Evolutionary conservation across 768 basidiomycete species (phyloP), one percentile per base, ranked within the genome.

Genomic region (Boletus patriciae): DNA sequence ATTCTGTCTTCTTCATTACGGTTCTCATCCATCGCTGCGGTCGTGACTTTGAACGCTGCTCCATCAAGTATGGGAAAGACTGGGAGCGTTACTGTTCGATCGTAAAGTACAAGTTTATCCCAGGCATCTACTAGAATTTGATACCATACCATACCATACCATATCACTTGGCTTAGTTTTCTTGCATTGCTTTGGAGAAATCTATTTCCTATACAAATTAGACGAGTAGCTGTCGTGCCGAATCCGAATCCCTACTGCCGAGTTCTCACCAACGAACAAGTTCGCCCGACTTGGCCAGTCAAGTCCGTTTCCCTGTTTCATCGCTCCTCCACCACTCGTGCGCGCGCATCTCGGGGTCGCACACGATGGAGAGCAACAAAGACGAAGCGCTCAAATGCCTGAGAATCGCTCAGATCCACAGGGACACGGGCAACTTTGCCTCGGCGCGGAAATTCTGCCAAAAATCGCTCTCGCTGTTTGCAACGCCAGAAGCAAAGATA

Each of bases 11-110:
- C 82, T 98, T 98, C 80, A 87, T 96, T 67, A 82, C 82, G 44
- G 95, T 98, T 21, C 84, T 99, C 52, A 79, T 93, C 40, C 97
- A 98, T 68, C 85, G 97, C 36, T 91, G 88, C 65, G 83, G 88
- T 0, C 86, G 97, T 51, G 97, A 99, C 80, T 97, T 98, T 72
- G 96, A 95, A 72, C 82, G 95, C 80, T 94, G 94, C 73, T 86
- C 87, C 3, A 71, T 82, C 62, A 98, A 98, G 76, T 98, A 97
- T 66, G 93, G 92, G 33, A 92, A 94, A 63, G 94, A 97, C 70
- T 97, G 94, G 93, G 91, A 93, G 19, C 82, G 83, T 48, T 94
- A 94, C 71, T 96, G 92, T 73, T 72, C 83, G 58, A 79, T 92
- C 54, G 94, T 97, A 66, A 88, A 86, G 70, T 96, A 86, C 76